Evolutionary conservation across 345 rosid genomes (phyloP).

Genomic region (Arabidopsis suecica): DNA sequence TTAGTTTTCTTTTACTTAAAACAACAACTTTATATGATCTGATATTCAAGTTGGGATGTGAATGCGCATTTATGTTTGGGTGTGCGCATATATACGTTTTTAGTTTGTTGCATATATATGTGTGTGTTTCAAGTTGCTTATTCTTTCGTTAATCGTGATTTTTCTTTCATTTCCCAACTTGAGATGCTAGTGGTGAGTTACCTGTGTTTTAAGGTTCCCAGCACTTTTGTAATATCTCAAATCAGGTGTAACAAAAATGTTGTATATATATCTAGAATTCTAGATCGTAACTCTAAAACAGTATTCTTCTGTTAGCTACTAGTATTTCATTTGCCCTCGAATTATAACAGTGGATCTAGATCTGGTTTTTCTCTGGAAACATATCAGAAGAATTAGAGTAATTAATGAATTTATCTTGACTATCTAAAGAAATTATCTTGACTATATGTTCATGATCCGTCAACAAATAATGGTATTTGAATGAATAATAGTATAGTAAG

Average conservation of each 20-base stretch:
- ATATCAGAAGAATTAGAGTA: background rate
- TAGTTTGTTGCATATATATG: background rate
- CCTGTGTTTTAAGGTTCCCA: slow-evolving; percentile 2
- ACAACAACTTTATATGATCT: slow-evolving; percentile 2
- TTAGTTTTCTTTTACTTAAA: background rate
- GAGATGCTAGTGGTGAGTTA: slow-evolving; percentile 5
- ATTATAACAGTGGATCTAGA: background rate
- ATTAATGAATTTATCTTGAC: background rate
- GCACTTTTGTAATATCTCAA: background rate
- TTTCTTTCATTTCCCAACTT: background rate
- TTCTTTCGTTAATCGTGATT: background rate
- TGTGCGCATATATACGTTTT: background rate
- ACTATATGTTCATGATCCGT: background rate
- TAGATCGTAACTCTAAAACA: background rate
- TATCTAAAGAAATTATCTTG: too few relatives aligned
- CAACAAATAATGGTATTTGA: slow-evolving; percentile 1
- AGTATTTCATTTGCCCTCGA: background rate
- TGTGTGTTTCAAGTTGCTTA: slow-evolving; percentile 2
- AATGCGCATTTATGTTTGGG: background rate
- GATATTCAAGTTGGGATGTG: slow-evolving; percentile 36
- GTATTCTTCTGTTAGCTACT: background rate
- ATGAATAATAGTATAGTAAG: background rate
- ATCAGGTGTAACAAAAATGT: background rate
- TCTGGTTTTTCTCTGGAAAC: background rate
- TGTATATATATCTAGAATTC: too few relatives aligned